Evolutionary conservation across 768 basidiomycete species (phyloP), one percentile per base, ranked within the genome.

Genomic region (Nidula microcarpa): DNA sequence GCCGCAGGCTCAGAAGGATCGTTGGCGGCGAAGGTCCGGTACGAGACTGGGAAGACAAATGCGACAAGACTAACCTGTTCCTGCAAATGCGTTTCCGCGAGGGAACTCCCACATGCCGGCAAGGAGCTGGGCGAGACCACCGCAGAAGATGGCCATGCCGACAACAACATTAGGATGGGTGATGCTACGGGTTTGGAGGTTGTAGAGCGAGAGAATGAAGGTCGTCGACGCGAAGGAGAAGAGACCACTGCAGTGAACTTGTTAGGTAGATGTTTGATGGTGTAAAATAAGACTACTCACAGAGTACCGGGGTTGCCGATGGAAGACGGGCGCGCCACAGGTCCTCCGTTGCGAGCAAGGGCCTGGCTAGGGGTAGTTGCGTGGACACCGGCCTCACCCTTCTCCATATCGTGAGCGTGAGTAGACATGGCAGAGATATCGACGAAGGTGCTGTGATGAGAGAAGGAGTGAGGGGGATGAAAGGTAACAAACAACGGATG

Each of bases 61-160:
- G 44, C 13, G 5, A 46, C 5, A 18, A 49, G 14, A 71, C 86
- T 68, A 39, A 87, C 88, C 86, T 32, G 87, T 85, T 9, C 79
- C 88, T 59, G 84, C 86, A 56, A 91, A 89, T 0, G 71, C 73
- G 57, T 91, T 90, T 0, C 85, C 85, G 33, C 78, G 69, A 13
- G 83, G 80, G 70, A 86, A 87, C 68, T 86, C 86, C 91, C 91
- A 93, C 87, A 94, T 91, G 41, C 94, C 94, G 33, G 92, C 93
- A 37, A 94, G 71, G 45, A 95, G 75, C 65, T 95, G 94, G 10
- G 78, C 86, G 33, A 94, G 83, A 55, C 94, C 94, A 57, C 93
- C 94, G 56, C 82, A 82, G 68, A 85, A 89, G 58, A 91, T 63
- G 23, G 91, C 91, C 91, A 95, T 92, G 49, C 91, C 94, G 47